Evolutionary conservation across 257 asterid genomes (phyloP), one percentile per base, ranked within the genome.

Genomic region (Avicennia marina): DNA sequence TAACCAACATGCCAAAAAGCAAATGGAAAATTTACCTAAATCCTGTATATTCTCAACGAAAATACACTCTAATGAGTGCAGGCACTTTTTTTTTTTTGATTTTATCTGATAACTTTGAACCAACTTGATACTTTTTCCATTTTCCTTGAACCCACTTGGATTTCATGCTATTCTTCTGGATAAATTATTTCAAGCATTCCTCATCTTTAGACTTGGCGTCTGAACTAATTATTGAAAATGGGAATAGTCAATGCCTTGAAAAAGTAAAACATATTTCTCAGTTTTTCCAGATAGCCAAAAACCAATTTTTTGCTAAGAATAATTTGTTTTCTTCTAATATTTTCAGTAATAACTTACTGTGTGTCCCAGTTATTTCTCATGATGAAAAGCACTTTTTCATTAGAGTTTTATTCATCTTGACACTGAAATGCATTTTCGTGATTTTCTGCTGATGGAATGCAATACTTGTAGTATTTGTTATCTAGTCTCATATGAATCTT

Each of bases 11-110:
- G n/a, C n/a, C n/a, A n/a, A n/a, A n/a, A n/a, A n/a, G n/a, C n/a
- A n/a, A 13, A 16, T 17, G 38, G 44, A 40, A 16, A 17, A 11
- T 44, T 52, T 57, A 31, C 70, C 40, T 47, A 45, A 22, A 48
- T 60, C 45, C 36, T 22, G 25, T 44, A 39, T 65, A 24, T 49
- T 42, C 29, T 32, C 29, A 2, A 52, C n/a, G 48, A 54, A 33
- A 41, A 56, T 56, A 7, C 33, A 29, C 7, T 7, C 33, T 7
- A 29, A 2, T 2, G 33, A 29, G 33, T 29, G 33, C 33, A 3
- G 7, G 3, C 7, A 29, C 7, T 15, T 42, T 33, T 56, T 38
- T 16, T 45, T 25, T 52, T 44, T 43, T 8, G 17, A 45, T 31
- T 19, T 41, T 19, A 46, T 42, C 50, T 34, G 45, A 13, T 40